Conservation (phyloP, 805 yeast genomes). For the Lipomyces anomalus region DNA sequence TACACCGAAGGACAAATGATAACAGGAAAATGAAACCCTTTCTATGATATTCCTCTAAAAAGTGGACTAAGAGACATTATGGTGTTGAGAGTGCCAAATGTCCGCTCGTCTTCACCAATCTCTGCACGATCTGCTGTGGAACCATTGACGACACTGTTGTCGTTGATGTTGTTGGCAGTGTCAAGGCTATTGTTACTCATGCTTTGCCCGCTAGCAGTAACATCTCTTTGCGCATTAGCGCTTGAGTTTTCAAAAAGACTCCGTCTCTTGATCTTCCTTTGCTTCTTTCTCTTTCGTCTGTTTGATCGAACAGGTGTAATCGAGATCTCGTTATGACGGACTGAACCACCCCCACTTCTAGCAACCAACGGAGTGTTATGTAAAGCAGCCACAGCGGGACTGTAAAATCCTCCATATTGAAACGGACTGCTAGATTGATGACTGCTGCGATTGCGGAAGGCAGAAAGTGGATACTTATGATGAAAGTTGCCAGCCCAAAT, state of each 20-base stretch:
- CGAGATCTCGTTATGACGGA: background rate
- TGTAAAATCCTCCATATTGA: background rate
- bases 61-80: background rate
- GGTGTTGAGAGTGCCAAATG: background rate
- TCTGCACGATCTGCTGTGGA: no score
- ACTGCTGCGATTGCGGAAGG: slow-evolving; percentile 75
- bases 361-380: no score
- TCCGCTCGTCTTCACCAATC: background rate
- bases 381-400: background rate
- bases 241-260: background rate
- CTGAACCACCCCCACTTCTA: background rate
- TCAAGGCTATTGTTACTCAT: no score
- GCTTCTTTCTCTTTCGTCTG: background rate
- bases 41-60: background rate
- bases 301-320: background rate
- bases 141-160: no score
- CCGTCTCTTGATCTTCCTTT: background rate
- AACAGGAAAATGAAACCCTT: no score
- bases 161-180: no score
- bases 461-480: slow-evolving; percentile 73
- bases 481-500: slow-evolving; percentile 34
- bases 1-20: no score
- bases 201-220: background rate
- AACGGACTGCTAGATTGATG: slow-evolving; percentile 9
- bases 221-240: background rate